Evolutionary conservation across 2,329 filamentous ascomycete species (phyloP).

Genomic region (Paecilomyces niveus): DNA sequence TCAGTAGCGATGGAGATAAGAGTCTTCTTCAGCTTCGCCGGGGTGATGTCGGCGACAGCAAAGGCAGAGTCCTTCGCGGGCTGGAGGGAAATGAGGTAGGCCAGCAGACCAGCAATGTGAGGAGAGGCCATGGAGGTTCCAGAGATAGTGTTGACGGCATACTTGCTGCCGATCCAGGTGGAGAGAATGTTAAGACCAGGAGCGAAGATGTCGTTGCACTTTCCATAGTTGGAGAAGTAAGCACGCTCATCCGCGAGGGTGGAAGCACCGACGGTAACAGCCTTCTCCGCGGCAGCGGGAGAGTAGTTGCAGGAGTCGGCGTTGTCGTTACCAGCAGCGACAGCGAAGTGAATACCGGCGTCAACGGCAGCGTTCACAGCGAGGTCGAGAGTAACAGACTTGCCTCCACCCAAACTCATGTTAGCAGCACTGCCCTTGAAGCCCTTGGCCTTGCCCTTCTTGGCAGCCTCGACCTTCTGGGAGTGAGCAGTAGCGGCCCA

Average conservation of each 20-base stretch:
- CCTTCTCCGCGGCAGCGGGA: slow-evolving; percentile 82
- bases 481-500: slow-evolving; percentile 77
- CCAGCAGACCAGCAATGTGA: slow-evolving; percentile 90
- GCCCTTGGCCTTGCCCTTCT: slow-evolving; percentile 84
- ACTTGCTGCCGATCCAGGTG: slow-evolving; percentile 96
- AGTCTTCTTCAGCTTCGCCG: slow-evolving; percentile 86
- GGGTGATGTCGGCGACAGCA: slow-evolving; percentile 80
- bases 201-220: slow-evolving; percentile 99
- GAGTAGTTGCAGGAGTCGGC: slow-evolving; percentile 99
- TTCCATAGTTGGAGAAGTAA: slow-evolving; percentile 99
- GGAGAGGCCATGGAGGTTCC: slow-evolving; percentile 99
- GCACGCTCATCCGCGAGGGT: slow-evolving; percentile 91
- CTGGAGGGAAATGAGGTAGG: slow-evolving; percentile 97
- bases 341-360: slow-evolving; percentile 91
- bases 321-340: slow-evolving; percentile 97
- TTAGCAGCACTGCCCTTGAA: slow-evolving; percentile 99
- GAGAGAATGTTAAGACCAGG: slow-evolving; percentile 95
- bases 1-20: slow-evolving; percentile 77
- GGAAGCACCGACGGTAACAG: slow-evolving; percentile 92
- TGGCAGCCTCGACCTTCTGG: slow-evolving; percentile 67
- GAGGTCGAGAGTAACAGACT: slow-evolving; percentile 82
- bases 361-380: slow-evolving; percentile 91
- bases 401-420: slow-evolving; percentile 98
- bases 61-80: slow-evolving; percentile 85
- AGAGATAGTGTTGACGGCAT: slow-evolving; percentile 97